Percentiles rank a stretch among this genome's conserved stretches.
These are phyloP conservation scores for Brassica carinata DNA, from an alignment of 345 rosid species.

Conservation along the genomic window DNA sequence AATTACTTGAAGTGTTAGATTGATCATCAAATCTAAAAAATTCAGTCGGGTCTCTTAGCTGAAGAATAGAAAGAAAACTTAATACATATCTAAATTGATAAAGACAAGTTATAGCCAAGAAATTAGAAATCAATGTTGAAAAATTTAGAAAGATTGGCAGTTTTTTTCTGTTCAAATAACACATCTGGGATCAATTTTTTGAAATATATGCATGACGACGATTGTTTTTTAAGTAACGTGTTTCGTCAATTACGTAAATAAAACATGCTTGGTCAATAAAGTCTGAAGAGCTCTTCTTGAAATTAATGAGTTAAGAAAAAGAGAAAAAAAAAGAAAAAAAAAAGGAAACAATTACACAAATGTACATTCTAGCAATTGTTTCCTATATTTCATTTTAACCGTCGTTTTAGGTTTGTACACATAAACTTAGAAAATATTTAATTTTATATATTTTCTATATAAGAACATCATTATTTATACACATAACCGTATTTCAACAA, in stretches of 20 bases:
- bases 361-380: neutral
- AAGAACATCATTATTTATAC: too few relatives aligned
- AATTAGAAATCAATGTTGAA: neutral
- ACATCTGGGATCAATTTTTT: neutral
- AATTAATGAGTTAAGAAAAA: too few relatives aligned
- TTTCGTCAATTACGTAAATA: neutral
- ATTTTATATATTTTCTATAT: too few relatives aligned
- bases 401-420: too few relatives aligned
- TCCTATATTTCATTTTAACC: too few relatives aligned
- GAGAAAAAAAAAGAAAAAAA: too few relatives aligned
- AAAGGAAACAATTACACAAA: too few relatives aligned
- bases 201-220: too few relatives aligned
- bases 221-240: neutral
- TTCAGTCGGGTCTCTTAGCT: neutral
- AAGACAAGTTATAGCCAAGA: neutral
- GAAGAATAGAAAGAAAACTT: neutral
- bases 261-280: neutral
- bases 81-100: too few relatives aligned
- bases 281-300: neutral
- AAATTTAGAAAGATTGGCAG: neutral
- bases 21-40: neutral
- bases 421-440: too few relatives aligned
- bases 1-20: neutral
- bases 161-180: neutral
- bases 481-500: too few relatives aligned